phyloP scores from a whole-genome alignment of 73 alveolate genomes.

The Paramecium sexaurelia region DNA sequence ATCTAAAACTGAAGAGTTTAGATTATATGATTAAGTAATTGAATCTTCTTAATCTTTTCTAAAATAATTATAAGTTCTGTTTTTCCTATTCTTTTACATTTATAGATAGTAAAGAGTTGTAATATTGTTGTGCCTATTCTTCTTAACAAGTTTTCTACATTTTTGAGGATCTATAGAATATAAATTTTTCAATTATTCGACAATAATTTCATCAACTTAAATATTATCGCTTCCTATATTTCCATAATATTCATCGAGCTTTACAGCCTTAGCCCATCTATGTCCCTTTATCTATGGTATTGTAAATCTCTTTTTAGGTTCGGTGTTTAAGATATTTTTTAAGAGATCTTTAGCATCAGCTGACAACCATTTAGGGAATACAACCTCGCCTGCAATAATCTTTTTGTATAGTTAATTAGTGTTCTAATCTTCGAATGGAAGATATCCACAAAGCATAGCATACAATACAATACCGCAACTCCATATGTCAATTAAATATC shows the following conservation, averaged over 20 bases:
- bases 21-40: background rate
- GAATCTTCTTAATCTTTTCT: background rate
- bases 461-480: conserved; percentile 95
- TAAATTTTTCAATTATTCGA: background rate
- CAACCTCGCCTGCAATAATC: conserved; percentile 73
- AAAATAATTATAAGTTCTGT: conserved; percentile 1
- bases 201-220: conserved; percentile 51
- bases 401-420: conserved; percentile 85
- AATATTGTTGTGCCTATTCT: conserved; percentile 1
- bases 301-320: conserved; percentile 88
- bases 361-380: conserved; percentile 71
- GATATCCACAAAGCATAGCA: conserved; percentile 96
- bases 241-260: conserved; percentile 60
- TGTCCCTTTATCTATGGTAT: conserved; percentile 90
- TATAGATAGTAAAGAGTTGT: conserved; percentile 40
- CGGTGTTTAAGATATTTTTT: conserved; percentile 84
- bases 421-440: conserved; percentile 97
- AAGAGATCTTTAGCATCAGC: conserved; percentile 80
- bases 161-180: background rate
- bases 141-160: conserved; percentile 5
- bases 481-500: conserved; percentile 95
- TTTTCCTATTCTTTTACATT: background rate
- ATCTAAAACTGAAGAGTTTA: background rate
- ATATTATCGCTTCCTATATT: conserved; percentile 72
- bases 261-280: conserved; percentile 85